Percentiles rank a stretch among this genome's conserved stretches.
phyloP scores from a whole-genome alignment of 169 alveolate species.

The Eimeria brunetti region DNA sequence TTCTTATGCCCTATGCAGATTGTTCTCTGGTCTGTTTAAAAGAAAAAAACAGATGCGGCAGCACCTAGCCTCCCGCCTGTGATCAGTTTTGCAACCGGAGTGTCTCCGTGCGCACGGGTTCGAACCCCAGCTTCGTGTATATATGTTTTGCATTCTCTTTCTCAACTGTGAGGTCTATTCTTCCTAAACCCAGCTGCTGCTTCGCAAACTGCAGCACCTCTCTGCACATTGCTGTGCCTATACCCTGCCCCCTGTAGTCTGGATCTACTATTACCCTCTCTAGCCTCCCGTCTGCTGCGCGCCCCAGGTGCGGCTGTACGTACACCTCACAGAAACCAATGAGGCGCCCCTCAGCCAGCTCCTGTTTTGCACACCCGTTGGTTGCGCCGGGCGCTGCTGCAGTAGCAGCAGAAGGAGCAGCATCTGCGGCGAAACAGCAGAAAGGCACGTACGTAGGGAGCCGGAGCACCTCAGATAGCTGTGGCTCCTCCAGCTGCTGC shows the following conservation, averaged over 20 bases:
- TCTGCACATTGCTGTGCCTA: conserved; percentile 58
- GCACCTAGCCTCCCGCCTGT: too few relatives aligned
- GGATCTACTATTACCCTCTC: conserved; percentile 69
- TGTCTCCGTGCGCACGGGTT: conserved; percentile 48
- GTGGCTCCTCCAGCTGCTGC: conserved; percentile 4
- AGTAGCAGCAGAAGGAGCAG: not conserved
- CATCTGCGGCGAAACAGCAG: conserved; percentile 70
- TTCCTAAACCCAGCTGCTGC: conserved; percentile 30
- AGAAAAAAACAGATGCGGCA: too few relatives aligned
- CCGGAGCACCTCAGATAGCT: not conserved
- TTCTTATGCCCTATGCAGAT: not conserved
- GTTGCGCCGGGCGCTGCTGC: not conserved
- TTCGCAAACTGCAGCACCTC: conserved; percentile 6
- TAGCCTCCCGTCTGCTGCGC: conserved; percentile 76
- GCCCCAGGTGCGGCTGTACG: conserved; percentile 74
- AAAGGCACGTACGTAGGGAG: conserved; percentile 47
- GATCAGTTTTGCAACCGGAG: conserved; percentile 3
- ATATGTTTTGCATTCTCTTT: conserved; percentile 67
- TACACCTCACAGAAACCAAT: conserved; percentile 69
- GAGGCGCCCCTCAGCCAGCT: conserved; percentile 3
- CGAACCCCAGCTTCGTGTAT: conserved; percentile 63
- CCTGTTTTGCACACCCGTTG: not conserved
- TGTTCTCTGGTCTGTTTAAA: not conserved
- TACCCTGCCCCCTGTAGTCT: conserved; percentile 44
- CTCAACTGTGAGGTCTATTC: conserved; percentile 75